phyloP scores from a whole-genome alignment of 495 filamentous ascomycete species.

The Neurospora sp. region DNA sequence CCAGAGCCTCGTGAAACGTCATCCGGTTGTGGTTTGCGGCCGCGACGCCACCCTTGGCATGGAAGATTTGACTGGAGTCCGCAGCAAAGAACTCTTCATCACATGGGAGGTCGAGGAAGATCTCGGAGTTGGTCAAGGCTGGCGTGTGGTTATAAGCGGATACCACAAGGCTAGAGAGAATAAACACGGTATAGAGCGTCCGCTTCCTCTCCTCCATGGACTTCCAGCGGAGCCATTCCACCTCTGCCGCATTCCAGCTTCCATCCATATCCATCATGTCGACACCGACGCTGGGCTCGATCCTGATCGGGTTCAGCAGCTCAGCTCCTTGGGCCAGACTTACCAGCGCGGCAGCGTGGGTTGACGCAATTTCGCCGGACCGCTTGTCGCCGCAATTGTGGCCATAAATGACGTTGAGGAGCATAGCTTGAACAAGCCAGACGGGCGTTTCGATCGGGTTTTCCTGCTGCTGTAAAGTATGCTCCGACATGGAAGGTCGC shows the following conservation, averaged over 20 bases:
- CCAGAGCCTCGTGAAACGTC: conserved; percentile 68
- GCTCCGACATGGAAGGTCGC: conserved; percentile 39
- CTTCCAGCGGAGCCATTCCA: conserved; percentile 87
- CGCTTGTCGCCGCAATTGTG: conserved; percentile 90
- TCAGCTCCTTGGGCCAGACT: conserved; percentile 83
- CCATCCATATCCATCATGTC: conserved; percentile 41
- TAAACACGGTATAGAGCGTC: conserved; percentile 86
- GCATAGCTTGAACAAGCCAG: conserved; percentile 98
- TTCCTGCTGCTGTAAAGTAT: conserved; percentile 45
- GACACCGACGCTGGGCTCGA: conserved; percentile 28
- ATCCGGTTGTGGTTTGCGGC: conserved; percentile 55
- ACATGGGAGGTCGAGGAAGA: conserved; percentile 81
- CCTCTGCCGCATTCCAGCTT: conserved; percentile 42
- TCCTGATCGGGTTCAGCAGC: conserved; percentile 47
- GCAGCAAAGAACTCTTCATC: conserved; percentile 89
- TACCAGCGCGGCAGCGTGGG: conserved; percentile 82
- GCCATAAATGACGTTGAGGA: conserved; percentile 92
- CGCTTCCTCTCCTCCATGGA: conserved; percentile 83
- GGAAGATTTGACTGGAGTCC: conserved; percentile 69
- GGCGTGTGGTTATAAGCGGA: conserved; percentile 89
- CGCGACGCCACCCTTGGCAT: conserved; percentile 58
- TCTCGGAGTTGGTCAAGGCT: conserved; percentile 88
- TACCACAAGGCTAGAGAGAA: conserved; percentile 80
- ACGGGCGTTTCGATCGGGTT: conserved; percentile 72
- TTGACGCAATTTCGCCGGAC: conserved; percentile 82